A percentile compares a stretch with the other conserved stretches of the same genome.
Conservation (phyloP, 805 yeast genomes). For the Teunomyces atbi region DNA sequence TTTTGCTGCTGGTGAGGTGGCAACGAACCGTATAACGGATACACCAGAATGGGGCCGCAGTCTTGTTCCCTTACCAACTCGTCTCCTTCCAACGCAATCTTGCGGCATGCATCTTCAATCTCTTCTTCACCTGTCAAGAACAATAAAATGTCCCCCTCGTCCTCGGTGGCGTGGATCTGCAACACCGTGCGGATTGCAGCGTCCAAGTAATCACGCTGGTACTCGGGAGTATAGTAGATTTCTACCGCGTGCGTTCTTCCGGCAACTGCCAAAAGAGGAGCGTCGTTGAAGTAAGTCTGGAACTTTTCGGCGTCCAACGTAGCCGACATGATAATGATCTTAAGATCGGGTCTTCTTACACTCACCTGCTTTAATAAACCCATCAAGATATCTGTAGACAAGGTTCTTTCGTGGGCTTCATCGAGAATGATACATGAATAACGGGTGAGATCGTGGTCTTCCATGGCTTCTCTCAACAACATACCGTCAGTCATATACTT, state of each 20-base stretch:
- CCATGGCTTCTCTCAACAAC: slow-evolving; percentile 96
- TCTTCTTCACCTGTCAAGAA: slow-evolving; percentile 97
- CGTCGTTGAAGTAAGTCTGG: slow-evolving; percentile 83
- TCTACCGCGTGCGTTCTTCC: slow-evolving; percentile 98
- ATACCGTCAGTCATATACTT: slow-evolving; percentile 99
- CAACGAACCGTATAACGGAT: slow-evolving; percentile 92
- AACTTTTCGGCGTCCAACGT: slow-evolving; percentile 96
- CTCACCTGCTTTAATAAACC: slow-evolving; percentile 86
- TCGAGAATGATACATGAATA: slow-evolving; percentile 91
- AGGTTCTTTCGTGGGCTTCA: slow-evolving; percentile 97
- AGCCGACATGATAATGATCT: slow-evolving; percentile 95
- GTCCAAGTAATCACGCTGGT: slow-evolving; percentile 90
- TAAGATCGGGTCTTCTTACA: slow-evolving; percentile 77
- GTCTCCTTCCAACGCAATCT: slow-evolving; percentile 84
- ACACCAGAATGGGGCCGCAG: slow-evolving; percentile 85
- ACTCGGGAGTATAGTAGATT: slow-evolving; percentile 94
- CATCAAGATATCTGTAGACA: slow-evolving; percentile 96
- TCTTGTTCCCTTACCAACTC: slow-evolving; percentile 84
- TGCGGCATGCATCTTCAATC: slow-evolving; percentile 94
- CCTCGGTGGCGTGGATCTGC: slow-evolving; percentile 96
- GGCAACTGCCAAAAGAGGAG: slow-evolving; percentile 94
- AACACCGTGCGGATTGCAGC: slow-evolving; percentile 93
- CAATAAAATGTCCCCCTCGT: slow-evolving; percentile 82
- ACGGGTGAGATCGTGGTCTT: slow-evolving; percentile 75
- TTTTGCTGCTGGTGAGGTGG: slow-evolving; percentile 95